Evolutionary conservation across 257 asterid genomes (phyloP), one percentile per base, ranked within the genome.

Genomic region (Solanum medicagineum): DNA sequence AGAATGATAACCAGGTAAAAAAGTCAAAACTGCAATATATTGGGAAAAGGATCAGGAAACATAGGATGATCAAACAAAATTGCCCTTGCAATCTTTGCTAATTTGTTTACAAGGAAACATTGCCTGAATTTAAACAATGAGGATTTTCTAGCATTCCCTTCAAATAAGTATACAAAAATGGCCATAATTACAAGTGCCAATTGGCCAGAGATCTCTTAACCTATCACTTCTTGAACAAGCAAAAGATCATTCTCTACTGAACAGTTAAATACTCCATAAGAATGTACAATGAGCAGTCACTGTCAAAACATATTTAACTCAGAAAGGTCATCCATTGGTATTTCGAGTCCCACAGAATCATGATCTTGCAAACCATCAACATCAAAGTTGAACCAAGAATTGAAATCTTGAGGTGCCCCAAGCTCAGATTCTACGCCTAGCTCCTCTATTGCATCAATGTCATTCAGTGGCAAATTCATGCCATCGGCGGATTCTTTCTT

Each of bases 251-350:
- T 86, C 80, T 71, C 89, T 22, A 74, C 90, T 88, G 92, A 87
- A 83, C 87, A 87, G 87, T 88, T 85, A 86, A 91, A 83, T 84
- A 90, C 80, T 84, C 92, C 90, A 89, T 86, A 89, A 88, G 88
- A 93, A 87, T 91, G 93, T 93, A 93, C 97, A 95, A 84, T 81
- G 83, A 83, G 71, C 84, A 62, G 85, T 56, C 51, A 54, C n/a
- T 70, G 87, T 93, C 90, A 95, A 86, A 95, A 95, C 93, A 93
- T 92, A 84, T 91, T 86, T 84, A 96, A 85, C 32, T 94, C 94
- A 1, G 97, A 85, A 81, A 96, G 94, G 88, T 97, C 98, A 63
- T 97, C 99, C 96, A 92, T 95, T 2, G 99, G 99, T 80, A 95
- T 95, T 84, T 88, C 92, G 5, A 97, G 98, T 56, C 98, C 99